Evolutionary conservation across 257 asterid species (phyloP).

Genomic region (Scutellaria barbata): DNA sequence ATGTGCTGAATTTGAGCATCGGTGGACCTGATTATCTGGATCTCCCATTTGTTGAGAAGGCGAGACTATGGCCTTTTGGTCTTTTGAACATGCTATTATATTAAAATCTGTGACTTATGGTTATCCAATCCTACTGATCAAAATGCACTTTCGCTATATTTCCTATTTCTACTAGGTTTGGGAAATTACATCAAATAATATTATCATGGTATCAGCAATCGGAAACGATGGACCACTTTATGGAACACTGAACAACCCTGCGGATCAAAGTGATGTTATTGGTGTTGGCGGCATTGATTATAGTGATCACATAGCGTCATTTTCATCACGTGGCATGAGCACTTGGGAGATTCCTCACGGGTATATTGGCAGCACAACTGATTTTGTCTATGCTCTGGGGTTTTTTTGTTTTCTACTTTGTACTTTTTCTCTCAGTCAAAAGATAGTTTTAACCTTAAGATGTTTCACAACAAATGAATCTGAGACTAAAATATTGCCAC

Average conservation of each 20-base stretch:
- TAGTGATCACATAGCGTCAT: conserved; percentile 96
- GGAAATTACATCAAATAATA: conserved; percentile 97
- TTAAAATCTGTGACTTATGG: conserved; percentile 15
- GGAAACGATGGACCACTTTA: conserved; percentile 99
- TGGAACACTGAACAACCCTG: conserved; percentile 99
- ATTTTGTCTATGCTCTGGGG: conserved; percentile 26
- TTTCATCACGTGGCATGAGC: conserved; percentile 99
- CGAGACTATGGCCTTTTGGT: conserved; percentile 31
- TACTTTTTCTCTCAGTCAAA: conserved; percentile 12
- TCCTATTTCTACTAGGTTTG: conserved; percentile 67
- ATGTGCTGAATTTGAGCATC: conserved; percentile 96
- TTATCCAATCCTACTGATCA: conserved; percentile 31
- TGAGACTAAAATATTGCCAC: neutral
- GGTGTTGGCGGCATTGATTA: conserved; percentile 99
- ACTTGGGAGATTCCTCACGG: conserved; percentile 99
- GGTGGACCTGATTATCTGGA: conserved; percentile 98
- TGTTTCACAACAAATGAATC: conserved; percentile 15
- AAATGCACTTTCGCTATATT: conserved; percentile 23
- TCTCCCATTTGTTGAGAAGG: conserved; percentile 96
- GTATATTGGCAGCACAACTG: conserved; percentile 47
- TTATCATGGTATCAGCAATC: conserved; percentile 96
- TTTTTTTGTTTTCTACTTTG: neutral
- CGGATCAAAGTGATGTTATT: conserved; percentile 99
- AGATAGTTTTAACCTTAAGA: conserved; percentile 20
- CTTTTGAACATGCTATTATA: conserved; percentile 24